Percentiles rank a stretch among this genome's conserved stretches.
Conservation (phyloP, 2,329 filamentous ascomycete genomes). For the Colletotrichum cordylinicola region DNA sequence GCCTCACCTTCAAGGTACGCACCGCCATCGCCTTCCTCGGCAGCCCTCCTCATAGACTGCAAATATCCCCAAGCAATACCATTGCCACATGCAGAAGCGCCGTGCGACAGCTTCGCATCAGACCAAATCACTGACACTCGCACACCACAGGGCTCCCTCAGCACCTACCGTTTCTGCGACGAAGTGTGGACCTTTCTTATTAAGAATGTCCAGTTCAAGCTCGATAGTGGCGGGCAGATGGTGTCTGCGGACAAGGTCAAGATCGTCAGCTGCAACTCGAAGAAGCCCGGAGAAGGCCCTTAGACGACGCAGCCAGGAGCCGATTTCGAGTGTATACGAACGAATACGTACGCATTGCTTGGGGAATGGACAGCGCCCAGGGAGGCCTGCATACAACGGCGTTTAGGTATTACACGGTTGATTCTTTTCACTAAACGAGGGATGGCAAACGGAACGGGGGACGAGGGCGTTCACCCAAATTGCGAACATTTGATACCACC, state of each 20-base stretch:
- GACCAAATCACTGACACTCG: not conserved
- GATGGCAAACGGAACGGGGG: not conserved
- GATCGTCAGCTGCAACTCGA: conserved; percentile 97
- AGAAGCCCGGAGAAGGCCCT: conserved; percentile 59
- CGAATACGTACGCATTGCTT: not conserved
- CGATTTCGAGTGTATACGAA: not conserved
- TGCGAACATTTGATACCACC: conserved; percentile 18
- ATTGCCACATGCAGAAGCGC: not conserved
- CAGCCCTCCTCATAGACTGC: not conserved
- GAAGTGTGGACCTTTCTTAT: conserved; percentile 99
- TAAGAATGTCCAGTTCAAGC: conserved; percentile 98
- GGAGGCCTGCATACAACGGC: conserved; percentile 18
- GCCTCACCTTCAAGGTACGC: conserved; percentile 91
- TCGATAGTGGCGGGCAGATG: conserved; percentile 77
- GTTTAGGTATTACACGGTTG: conserved; percentile 5
- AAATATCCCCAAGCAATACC: not conserved
- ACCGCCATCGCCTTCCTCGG: not conserved
- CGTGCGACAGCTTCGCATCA: not conserved
- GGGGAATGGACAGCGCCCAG: not conserved
- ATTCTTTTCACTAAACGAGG: not conserved
- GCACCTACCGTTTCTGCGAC: conserved; percentile 99
- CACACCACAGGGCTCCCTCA: conserved; percentile 79
- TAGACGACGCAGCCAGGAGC: not conserved
- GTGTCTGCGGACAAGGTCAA: conserved; percentile 92
- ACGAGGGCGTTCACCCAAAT: conserved; percentile 12